Base-by-base conservation (phyloP, 1,139 yeast species). In the Saccharomyces hybrid region DNA sequence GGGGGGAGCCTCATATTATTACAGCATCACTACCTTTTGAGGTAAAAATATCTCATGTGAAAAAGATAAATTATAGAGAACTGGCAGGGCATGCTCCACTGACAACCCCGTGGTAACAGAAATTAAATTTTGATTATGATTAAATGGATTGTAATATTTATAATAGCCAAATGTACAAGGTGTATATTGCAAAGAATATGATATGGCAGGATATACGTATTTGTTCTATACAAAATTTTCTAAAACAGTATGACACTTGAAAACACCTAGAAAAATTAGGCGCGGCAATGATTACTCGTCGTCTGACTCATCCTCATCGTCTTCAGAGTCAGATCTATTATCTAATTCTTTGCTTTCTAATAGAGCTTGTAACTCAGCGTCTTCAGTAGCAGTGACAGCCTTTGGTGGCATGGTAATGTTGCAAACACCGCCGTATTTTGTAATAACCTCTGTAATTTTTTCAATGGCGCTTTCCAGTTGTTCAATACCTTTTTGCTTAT, bases 381-480 rank as follows among this genome's bases (percentile, higher is more conserved):
- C 99, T 73, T 93, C 99, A 59, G 93, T 88, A 58, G 97, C 98
- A 58, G 97, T 89, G 63, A 93, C 98, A 50, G 98, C 97, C 82
- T 91, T 91, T 69, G 99, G 98, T 65, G 96, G 93, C 97, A 93
- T 91, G 59, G 95, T 90, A 61, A 93, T 86, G 64, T 88, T 89
- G 72, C 96, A 86, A 57, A 83, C 81, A 69, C 99, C 99, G 56
- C 90, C 96, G 54, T 82, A 80, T 31, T 78, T 75, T 61, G 80
- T 81, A 67, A 95, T 90, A 53, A 83, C 78, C 64, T 80, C 80
- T 60, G 81, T 78, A 61, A 93, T 87, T 64, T 79, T 82, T 63
- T 81, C 86, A 63, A 93, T 89, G 51, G 98, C 96, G 62, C 80
- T 74, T 65, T 84, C 85, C 67, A 95, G 79, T 54, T 83, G 75